phyloP scores from a whole-genome alignment of 495 filamentous ascomycete genomes.

The Podospora australis region DNA sequence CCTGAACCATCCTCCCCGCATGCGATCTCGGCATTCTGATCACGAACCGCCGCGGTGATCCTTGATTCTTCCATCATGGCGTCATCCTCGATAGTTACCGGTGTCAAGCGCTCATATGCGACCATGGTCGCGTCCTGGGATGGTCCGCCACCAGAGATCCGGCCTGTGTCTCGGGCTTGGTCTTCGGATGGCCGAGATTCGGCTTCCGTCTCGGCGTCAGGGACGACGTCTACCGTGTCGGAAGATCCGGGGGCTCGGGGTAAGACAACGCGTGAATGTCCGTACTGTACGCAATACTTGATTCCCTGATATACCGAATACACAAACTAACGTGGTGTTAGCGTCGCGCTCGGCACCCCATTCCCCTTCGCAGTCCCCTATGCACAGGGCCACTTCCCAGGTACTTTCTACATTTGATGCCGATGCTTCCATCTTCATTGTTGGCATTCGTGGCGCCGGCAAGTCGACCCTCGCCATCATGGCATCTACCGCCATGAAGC shows the following conservation, averaged over 20 bases:
- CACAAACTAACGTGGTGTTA: no score
- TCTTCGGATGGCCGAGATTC: conserved; percentile 2
- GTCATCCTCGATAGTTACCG: conserved; percentile 6
- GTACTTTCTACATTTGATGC: conserved; percentile 35
- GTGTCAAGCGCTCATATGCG: conserved; percentile 24
- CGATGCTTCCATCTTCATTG: conserved; percentile 60
- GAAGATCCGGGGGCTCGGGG: background rate
- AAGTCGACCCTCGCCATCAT: conserved; percentile 67
- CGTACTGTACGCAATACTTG: no score
- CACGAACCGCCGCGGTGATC: no score
- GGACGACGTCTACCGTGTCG: background rate
- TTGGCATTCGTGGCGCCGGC: conserved; percentile 62
- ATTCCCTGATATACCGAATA: no score
- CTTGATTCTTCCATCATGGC: no score
- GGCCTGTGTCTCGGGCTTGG: conserved; percentile 1
- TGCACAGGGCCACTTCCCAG: background rate
- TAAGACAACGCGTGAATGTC: no score
- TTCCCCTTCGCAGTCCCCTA: conserved; percentile 12
- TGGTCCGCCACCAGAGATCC: background rate
- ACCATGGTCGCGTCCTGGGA: conserved; percentile 15
- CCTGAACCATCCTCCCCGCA: no score
- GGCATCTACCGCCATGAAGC: conserved; percentile 54
- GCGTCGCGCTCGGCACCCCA: conserved; percentile 7
- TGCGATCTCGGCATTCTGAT: no score
- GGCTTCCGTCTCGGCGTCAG: background rate